Evolutionary conservation across 108 stramenopile genomes (phyloP).

Genomic region (Ochromonas danica): DNA sequence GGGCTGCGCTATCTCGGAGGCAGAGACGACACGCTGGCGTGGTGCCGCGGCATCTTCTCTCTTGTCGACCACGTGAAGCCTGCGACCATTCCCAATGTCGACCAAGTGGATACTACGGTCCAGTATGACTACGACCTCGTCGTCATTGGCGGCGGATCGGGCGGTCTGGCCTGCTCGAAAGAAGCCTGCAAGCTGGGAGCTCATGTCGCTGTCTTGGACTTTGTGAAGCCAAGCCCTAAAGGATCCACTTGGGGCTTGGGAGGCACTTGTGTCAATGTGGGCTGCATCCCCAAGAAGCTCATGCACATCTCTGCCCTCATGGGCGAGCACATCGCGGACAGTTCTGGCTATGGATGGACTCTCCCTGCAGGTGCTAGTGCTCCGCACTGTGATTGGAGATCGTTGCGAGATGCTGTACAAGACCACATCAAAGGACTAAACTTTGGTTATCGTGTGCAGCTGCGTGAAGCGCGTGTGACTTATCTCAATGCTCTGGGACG

Average conservation of each 20-base stretch:
- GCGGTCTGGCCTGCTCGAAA: conserved; percentile 81
- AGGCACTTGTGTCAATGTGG: conserved; percentile 92
- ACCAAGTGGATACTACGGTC: conserved; percentile 65
- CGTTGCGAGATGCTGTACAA: conserved; percentile 72
- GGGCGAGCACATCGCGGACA: conserved; percentile 63
- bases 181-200: conserved; percentile 87
- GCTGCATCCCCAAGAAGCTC: conserved; percentile 99
- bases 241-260: conserved; percentile 95
- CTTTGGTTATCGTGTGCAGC: conserved; percentile 90
- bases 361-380: conserved; percentile 37
- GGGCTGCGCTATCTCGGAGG: conserved; percentile 40
- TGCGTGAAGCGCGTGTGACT: conserved; percentile 85
- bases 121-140: conserved; percentile 90
- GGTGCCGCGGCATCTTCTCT: conserved; percentile 11
- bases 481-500: conserved; percentile 83
- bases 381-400: conserved; percentile 76
- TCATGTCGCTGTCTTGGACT: conserved; percentile 88
- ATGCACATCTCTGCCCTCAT: conserved; percentile 83
- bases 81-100: conserved; percentile 43
- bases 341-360: conserved; percentile 68
- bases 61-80: background rate
- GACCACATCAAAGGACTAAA: conserved; percentile 93
- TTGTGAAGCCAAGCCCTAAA: conserved; percentile 78
- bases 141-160: conserved; percentile 95
- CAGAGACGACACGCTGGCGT: conserved; percentile 45